Percentiles rank a stretch among this genome's conserved stretches.
These are phyloP conservation scores for Chamaenerion angustifolium DNA, from an alignment of 345 rosid genomes.

Conservation along the genomic window DNA sequence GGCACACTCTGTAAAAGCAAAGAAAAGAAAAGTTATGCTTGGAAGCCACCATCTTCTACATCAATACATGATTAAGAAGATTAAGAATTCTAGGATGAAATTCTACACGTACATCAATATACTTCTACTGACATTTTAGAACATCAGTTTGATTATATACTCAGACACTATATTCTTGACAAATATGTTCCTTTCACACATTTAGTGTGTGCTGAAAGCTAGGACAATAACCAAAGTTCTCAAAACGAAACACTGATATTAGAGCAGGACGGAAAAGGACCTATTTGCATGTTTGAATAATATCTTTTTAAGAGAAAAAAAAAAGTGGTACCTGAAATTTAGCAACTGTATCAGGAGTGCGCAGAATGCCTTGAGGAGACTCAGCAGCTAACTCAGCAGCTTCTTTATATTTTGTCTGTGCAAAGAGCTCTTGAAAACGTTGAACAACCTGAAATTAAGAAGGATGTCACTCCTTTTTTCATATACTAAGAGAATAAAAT, in stretches of 20 bases:
- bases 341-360: conserved; percentile 95
- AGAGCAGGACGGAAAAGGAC: no score
- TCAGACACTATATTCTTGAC: no score
- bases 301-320: conserved; percentile 2
- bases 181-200: no score
- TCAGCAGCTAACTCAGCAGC: conserved; percentile 99
- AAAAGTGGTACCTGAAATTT: conserved; percentile 80
- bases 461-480: not conserved
- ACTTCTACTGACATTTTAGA: no score
- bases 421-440: conserved; percentile 93
- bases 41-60: not conserved
- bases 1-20: conserved; percentile 93
- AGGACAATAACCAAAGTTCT: no score
- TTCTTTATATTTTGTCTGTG: conserved; percentile 97
- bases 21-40: not conserved
- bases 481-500: not conserved
- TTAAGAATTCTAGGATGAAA: no score
- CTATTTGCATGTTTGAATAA: not conserved
- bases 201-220: no score
- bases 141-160: no score
- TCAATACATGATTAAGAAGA: no score
- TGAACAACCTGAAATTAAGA: conserved; percentile 68
- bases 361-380: conserved; percentile 93
- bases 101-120: no score
- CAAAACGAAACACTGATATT: no score